Conservation (phyloP, 2,329 filamentous ascomycete species). For the Fusarium foetens region DNA sequence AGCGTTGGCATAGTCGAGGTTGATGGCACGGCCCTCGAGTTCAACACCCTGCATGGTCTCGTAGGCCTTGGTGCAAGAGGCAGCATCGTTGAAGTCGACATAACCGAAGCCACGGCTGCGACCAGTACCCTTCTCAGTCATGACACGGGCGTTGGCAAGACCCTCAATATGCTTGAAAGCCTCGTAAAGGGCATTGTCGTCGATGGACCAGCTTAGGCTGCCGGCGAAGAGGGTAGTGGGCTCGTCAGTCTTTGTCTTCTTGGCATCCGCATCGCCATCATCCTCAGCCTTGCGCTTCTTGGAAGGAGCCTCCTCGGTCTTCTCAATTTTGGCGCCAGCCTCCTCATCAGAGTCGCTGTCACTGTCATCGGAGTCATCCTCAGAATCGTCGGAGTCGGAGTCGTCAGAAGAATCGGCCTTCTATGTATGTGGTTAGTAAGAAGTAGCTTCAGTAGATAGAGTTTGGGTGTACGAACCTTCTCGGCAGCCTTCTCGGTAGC, state of each 20-base stretch:
- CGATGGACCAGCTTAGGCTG: conserved; percentile 89
- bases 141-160: conserved; percentile 78
- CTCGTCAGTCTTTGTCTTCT: conserved; percentile 74
- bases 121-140: conserved; percentile 82
- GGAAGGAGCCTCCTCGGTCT: conserved; percentile 53
- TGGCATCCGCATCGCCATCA: conserved; percentile 60
- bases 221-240: conserved; percentile 82
- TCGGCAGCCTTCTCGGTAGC: conserved; percentile 47
- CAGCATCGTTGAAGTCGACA: conserved; percentile 80
- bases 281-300: conserved; percentile 63
- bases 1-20: conserved; percentile 80
- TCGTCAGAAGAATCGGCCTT: conserved; percentile 46
- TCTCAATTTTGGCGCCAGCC: conserved; percentile 50
- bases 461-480: conserved; percentile 44
- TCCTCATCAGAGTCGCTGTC: conserved; percentile 50
- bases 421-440: conserved; percentile 37
- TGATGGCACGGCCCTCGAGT: conserved; percentile 78
- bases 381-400: conserved; percentile 49
- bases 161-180: conserved; percentile 85
- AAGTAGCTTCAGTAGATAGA: neutral
- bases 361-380: conserved; percentile 46
- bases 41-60: conserved; percentile 79
- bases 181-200: conserved; percentile 81
- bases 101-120: conserved; percentile 95
- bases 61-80: conserved; percentile 76